Evolutionary conservation across 1,284 basidiomycete species (phyloP), one percentile per base, ranked within the genome.

Genomic region (Calocybe gambosa): DNA sequence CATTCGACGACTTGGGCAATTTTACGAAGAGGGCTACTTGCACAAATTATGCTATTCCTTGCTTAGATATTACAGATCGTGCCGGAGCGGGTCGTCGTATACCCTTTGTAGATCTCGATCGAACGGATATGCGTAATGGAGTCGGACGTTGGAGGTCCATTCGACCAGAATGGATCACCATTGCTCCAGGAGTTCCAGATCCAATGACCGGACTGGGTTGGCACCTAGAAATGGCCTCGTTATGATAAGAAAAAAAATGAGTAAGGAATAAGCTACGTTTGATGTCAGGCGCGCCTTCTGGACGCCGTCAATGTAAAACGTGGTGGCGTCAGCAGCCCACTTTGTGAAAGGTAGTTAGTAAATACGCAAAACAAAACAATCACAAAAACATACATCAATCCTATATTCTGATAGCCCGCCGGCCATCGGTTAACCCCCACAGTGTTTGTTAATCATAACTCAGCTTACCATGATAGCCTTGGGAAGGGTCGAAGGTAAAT

Each of bases 181-280:
- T 56, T 64, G 49, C 62, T 64, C 64, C 64, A 64, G 16, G 51
- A 52, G 46, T 66, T 66, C 63, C 63, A 64, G 23, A 65, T 50
- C 59, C 61, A 64, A 23, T 44, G 50, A 2, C 57, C 59, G 15
- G 58, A 52, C 26, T 52, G 41, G 9, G 55, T 58, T 1, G 64
- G 62, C 25, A 64, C 58, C 63, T 65, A 43, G 3, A 46, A 18
- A 21, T 18, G 21, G 36, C 8, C 16, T 33, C 10, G 31, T 16
- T 19, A 25, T 29, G 4, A 23, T 6, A 16, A 23, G 8, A n/a
- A 29, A 20, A 19, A 23, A 34, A 12, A 19, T 37, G 45, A 25
- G 12, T 35, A 45, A 33, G 15, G 9, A 31, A 29, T 21, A 18
- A 8, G 58, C 23, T 55, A 65, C 63, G 31, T 63, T 63, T 1